Evolutionary conservation across 768 basidiomycete genomes (phyloP), one percentile per base, ranked within the genome.

Genomic region (Pholiota microspora): DNA sequence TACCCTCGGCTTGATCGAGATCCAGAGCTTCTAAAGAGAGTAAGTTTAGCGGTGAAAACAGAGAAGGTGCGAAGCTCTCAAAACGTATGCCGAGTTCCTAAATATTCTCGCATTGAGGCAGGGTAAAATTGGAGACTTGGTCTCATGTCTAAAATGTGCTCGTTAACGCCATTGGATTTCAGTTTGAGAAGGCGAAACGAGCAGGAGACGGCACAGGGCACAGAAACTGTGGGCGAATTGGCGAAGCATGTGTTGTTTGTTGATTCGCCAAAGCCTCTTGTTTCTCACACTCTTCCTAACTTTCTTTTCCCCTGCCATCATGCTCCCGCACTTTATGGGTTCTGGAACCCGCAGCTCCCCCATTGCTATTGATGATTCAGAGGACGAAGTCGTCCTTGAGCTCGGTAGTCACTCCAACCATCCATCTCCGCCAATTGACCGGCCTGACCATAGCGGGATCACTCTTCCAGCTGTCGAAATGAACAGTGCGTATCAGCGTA

Each of bases 361-460:
- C 29, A 75, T 75, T 16, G 57, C 66, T 32, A 64, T 76, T 29
- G 71, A 74, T 45, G 73, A 76, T 55, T 76, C 74, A 25, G 75
- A 77, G 58, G 71, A 73, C 25, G 75, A 77, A 44, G 71, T 72
- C 3, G 16, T 71, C 1, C 58, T 70, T 16, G 68, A 69, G 44
- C 64, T 74, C 7, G 62, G 45, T 48, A 54, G 62, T 31, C 31
- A 35, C 40, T 62, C 54, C 7, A 49, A 48, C 25, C 49, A 49
- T 45, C 27, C 25, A 18, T 50, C 58, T 51, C 56, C 51, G 8
- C 44, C 50, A 16, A 55, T 16, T 29, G 15, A 38, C 47, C 35
- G 53, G 31, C 29, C 35, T 15, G 29, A 53, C 47, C 38, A 54
- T 49, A 42, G 49, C 54, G 23, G 32, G 21, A 27, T 31, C 32